Evolutionary conservation across 768 basidiomycete species (phyloP), one percentile per base, ranked within the genome.

Genomic region (Zangia roseola): DNA sequence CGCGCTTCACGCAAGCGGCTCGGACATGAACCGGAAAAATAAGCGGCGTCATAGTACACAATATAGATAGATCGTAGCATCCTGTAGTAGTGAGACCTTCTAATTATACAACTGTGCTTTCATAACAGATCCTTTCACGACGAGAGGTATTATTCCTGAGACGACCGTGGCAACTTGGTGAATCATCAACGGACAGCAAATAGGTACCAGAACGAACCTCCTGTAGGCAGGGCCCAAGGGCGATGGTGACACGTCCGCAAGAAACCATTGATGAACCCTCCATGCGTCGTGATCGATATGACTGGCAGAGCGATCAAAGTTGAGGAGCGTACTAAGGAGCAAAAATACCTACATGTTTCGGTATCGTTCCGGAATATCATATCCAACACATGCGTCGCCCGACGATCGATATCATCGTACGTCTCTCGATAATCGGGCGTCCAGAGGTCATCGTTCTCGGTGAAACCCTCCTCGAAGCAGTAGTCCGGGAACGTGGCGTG

Each of bases 371-470:
- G 63, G 53, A 86, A 86, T 13, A 88, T 74, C 55, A 52, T 62
- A 49, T 86, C 81, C 7, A 90, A 56, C 0, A 85, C 81, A 3
- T 49, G 50, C 41, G 55, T 69, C 7, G 81, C 84, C 0, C 88
- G 75, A 16, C 45, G 59, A 10, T 72, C 69, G 16, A 81, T 68
- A 43, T 61, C 60, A 14, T 37, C 45, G 21, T 60, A 8, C 5
- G 54, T 61, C 31, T 61, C 60, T 3, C 60, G 61, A 39, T 56
- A 60, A 23, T 61, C 39, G 0, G 50, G 19, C 35, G 25, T 60
- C 86, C 86, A 90, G 2, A 87, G 64, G 13, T 72, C 63, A 58
- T 91, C 88, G 8, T 74, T 67, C 57, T 90, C 87, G 0, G 75
- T 68, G 50, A 91, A 79, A 0, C 73, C 77, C 0, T 64, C 57